Base-by-base conservation (phyloP, 805 yeast genomes). In the Myxozyma neotropica region DNA sequence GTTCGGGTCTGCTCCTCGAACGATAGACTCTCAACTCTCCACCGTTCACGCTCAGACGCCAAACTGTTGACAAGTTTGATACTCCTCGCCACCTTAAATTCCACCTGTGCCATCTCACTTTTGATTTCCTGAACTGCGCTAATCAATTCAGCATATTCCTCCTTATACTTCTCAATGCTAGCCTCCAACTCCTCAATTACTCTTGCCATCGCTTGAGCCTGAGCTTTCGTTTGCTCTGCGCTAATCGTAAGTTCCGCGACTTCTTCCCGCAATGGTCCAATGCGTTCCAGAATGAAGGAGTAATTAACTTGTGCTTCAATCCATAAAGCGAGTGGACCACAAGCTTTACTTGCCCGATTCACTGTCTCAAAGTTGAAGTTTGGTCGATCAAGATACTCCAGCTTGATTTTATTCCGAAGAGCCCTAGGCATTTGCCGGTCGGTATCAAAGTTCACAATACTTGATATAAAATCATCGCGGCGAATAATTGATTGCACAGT, bases 271-370 rank as follows among this genome's bases (percentile, higher is more conserved):
- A 93, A 72, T 0, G 98, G 98, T 0, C 83, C 87, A 26, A 93
- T 81, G 52, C 79, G 81, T 38, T 87, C 87, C 45, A 89, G 74
- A 23, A 91, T 87, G 1, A 81, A 69, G 0, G 93, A 81, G 69
- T 87, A 93, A n/a, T 79, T 76, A n/a, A 91, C 77, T 64, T 93
- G 97, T 0, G 98, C 97, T 55, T 80, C 79, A 0, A 91, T 92
- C 98, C 98, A 93, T 61, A 85, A 85, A 19, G 88, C 69, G 36
- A 93, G 75, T 0, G 98, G 98, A 0, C 97, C 98, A 75, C 97
- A 90, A 0, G 97, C 97, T 69, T 88, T 90, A 72, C 96, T 87
- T 3, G 98, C 98, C 40, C 97, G 77, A 67, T 88, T 83, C 0
- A 89, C 96, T 0, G 88, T 74, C 49, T 86, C 91, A 67, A 75